These are phyloP conservation scores for Raffaelea arxii DNA, from an alignment of 2,329 filamentous ascomycete species.

Conservation along the genomic window DNA sequence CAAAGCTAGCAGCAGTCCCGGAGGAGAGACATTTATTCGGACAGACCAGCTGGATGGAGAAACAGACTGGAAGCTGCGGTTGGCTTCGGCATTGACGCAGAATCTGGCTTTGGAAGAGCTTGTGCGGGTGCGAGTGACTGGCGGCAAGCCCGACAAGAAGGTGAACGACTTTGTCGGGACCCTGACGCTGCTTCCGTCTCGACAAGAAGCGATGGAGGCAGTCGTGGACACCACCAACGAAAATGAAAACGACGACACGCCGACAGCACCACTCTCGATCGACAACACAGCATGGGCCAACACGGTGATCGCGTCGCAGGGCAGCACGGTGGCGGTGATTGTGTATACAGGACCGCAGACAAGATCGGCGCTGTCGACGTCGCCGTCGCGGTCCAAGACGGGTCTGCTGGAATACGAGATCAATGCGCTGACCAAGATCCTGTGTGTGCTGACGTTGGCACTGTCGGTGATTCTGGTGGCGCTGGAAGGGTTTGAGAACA, in stretches of 20 bases:
- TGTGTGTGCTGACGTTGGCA: conserved; percentile 78
- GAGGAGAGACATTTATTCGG: conserved; percentile 88
- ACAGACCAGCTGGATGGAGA: conserved; percentile 97
- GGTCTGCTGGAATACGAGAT: conserved; percentile 93
- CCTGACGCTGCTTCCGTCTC: conserved; percentile 59
- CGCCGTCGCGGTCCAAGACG: conserved; percentile 84
- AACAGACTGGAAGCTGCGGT: conserved; percentile 93
- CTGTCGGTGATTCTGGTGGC: conserved; percentile 84
- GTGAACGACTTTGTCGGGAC: conserved; percentile 96
- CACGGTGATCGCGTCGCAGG: conserved; percentile 90
- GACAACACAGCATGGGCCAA: conserved; percentile 99
- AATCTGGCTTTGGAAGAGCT: conserved; percentile 65
- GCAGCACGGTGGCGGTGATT: conserved; percentile 77
- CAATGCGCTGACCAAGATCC: conserved; percentile 91
- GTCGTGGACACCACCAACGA: conserved; percentile 23
- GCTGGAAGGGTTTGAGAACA: conserved; percentile 67
- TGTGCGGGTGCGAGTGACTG: conserved; percentile 59
- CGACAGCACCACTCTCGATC: conserved; percentile 64
- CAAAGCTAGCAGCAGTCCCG: conserved; percentile 26
- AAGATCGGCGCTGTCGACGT: conserved; percentile 84
- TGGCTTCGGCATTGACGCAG: conserved; percentile 81
- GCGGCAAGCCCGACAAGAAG: conserved; percentile 82
- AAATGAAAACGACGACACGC: background rate
- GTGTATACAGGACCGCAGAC: conserved; percentile 94
- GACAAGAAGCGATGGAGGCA: conserved; percentile 34